Conservation (phyloP, 768 basidiomycete species). For the Trametes punicea region DNA sequence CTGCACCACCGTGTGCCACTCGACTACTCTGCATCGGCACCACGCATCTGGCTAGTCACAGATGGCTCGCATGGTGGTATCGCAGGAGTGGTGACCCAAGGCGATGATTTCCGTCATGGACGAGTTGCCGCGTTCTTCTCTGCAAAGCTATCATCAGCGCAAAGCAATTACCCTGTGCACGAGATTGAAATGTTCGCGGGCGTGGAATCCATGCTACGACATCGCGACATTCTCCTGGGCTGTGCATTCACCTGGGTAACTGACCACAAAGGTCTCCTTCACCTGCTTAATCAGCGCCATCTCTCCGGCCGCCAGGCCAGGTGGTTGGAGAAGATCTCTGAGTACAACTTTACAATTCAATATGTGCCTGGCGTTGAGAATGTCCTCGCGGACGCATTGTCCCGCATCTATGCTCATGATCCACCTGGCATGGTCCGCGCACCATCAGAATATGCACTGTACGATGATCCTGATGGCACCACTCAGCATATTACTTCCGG, state of each 20-base stretch:
- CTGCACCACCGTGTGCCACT: background rate
- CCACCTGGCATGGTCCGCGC: slow-evolving; percentile 1
- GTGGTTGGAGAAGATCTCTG: slow-evolving; percentile 16
- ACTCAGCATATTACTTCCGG: too few relatives aligned
- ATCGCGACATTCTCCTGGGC: slow-evolving; percentile 3
- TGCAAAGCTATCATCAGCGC: slow-evolving; percentile 29
- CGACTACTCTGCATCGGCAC: background rate
- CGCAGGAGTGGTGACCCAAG: background rate
- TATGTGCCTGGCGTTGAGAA: slow-evolving; percentile 22
- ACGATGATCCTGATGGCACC: background rate
- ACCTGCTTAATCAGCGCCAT: slow-evolving; percentile 14
- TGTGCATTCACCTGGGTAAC: slow-evolving; percentile 12
- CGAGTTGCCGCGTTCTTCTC: background rate
- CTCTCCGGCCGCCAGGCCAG: slow-evolving; percentile 18
- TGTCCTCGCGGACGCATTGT: slow-evolving; percentile 17
- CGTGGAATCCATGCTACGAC: slow-evolving; percentile 36
- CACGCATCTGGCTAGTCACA: background rate
- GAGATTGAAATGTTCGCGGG: slow-evolving; percentile 35
- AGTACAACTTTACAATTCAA: slow-evolving; percentile 21
- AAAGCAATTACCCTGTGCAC: slow-evolving; percentile 36
- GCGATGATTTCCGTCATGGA: background rate
- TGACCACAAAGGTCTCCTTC: slow-evolving; percentile 17
- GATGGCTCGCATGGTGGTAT: background rate
- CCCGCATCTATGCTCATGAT: slow-evolving; percentile 15
- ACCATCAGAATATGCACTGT: background rate